Evolutionary conservation across 441 rosid genomes (phyloP).

Genomic region (Brassica balearica): DNA sequence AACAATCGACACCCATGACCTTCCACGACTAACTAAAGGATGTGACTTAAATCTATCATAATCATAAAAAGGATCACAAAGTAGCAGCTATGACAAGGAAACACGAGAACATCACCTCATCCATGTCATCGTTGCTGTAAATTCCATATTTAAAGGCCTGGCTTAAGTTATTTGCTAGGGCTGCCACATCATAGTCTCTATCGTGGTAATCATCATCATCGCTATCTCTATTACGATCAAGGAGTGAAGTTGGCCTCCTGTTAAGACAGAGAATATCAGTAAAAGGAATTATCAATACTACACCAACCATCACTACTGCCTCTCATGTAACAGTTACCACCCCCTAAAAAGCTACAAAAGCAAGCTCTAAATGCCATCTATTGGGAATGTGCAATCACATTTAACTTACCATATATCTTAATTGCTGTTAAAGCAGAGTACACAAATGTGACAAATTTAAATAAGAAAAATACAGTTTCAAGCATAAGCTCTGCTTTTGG

Average conservation of each 20-base stretch:
- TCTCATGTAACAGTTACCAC: background rate
- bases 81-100: constrained; percentile 29
- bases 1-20: constrained; percentile 5
- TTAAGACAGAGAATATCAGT: constrained; percentile 35
- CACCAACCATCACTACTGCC: constrained; percentile 28
- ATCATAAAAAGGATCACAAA: constrained; percentile 9
- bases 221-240: constrained; percentile 87
- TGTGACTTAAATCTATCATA: background rate
- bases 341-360: background rate
- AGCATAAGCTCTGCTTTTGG: constrained; percentile 15
- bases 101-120: constrained; percentile 65
- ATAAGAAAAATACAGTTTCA: constrained; percentile 8
- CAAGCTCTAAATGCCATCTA: constrained; percentile 18
- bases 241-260: constrained; percentile 95
- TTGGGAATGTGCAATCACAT: constrained; percentile 16
- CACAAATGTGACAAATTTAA: constrained; percentile 18
- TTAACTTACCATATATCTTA: constrained; percentile 12
- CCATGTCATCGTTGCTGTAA: constrained; percentile 76
- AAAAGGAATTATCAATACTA: background rate
- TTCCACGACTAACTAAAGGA: constrained; percentile 8
- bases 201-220: constrained; percentile 97
- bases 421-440: constrained; percentile 28
- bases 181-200: constrained; percentile 96
- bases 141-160: constrained; percentile 93
- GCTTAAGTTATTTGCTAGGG: constrained; percentile 91